Evolutionary conservation across 768 basidiomycete species (phyloP).

Genomic region (Suillus placidus): DNA sequence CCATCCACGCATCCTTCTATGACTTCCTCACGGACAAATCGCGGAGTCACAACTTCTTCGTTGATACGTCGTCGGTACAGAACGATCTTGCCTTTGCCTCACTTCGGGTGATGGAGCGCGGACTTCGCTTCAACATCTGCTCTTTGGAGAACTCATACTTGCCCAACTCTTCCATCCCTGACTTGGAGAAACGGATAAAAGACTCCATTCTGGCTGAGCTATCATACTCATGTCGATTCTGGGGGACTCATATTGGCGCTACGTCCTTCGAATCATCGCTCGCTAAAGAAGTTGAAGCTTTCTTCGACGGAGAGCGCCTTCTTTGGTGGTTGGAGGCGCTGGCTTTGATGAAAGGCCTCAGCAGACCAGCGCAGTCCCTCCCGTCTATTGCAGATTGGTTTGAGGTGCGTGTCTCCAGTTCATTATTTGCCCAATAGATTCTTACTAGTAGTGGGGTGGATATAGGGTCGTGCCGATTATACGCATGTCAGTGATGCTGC

Average conservation of each 20-base stretch:
- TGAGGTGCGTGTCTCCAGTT: neutral
- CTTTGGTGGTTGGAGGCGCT: neutral
- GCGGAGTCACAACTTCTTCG: slow-evolving; percentile 18
- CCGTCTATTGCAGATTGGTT: neutral
- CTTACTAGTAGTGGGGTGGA: neutral
- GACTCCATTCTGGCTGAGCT: slow-evolving; percentile 26
- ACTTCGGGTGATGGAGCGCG: slow-evolving; percentile 29
- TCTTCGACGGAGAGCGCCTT: slow-evolving; percentile 21
- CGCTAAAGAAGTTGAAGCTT: slow-evolving; percentile 16
- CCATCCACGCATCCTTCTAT: slow-evolving; percentile 30
- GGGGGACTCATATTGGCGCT: slow-evolving; percentile 31
- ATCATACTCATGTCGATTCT: slow-evolving; percentile 35
- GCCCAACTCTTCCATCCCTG: slow-evolving; percentile 23
- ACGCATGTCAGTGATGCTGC: neutral
- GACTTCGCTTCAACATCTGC: slow-evolving; percentile 17
- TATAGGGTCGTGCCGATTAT: neutral
- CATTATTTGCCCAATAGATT: neutral
- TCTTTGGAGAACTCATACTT: slow-evolving; percentile 29
- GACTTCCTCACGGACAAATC: slow-evolving; percentile 25
- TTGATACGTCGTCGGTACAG: neutral
- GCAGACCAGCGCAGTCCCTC: neutral
- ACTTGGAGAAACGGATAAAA: slow-evolving; percentile 16
- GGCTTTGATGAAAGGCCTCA: slow-evolving; percentile 18
- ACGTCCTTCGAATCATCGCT: slow-evolving; percentile 7
- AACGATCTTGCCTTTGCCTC: slow-evolving; percentile 19